phyloP scores from a whole-genome alignment of 1,284 basidiomycete genomes.

The Flammula alnicola region DNA sequence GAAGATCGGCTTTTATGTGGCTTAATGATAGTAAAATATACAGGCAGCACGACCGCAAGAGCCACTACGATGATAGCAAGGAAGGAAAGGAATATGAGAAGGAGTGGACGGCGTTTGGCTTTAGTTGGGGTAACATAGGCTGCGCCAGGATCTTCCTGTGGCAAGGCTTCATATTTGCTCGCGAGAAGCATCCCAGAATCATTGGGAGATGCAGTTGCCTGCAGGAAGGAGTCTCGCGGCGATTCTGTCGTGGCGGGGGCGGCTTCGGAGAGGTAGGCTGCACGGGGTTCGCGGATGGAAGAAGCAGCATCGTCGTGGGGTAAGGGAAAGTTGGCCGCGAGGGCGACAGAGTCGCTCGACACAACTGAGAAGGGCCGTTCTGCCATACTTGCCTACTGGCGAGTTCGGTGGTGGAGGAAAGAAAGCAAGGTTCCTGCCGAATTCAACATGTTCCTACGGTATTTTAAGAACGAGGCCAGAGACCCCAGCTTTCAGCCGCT shows the following conservation, averaged over 20 bases:
- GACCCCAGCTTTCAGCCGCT: too few species aligned
- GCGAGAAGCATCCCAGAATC: slow-evolving; percentile 23
- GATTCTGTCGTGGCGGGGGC: slow-evolving; percentile 28
- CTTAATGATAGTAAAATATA: slow-evolving; percentile 59
- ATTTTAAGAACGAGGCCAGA: slow-evolving; percentile 8
- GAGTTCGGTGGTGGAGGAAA: neutral
- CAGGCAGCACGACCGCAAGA: slow-evolving; percentile 55
- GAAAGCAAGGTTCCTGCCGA: too few species aligned
- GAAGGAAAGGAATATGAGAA: slow-evolving; percentile 31
- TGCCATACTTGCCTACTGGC: slow-evolving; percentile 3
- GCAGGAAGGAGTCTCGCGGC: slow-evolving; percentile 29
- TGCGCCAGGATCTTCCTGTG: slow-evolving; percentile 4
- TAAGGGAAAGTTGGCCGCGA: slow-evolving; percentile 33
- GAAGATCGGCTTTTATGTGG: slow-evolving; percentile 25
- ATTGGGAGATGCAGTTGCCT: slow-evolving; percentile 21
- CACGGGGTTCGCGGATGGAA: slow-evolving; percentile 28
- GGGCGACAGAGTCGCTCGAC: slow-evolving; percentile 4
- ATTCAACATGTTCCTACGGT: slow-evolving; percentile 7
- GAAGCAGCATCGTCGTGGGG: slow-evolving; percentile 24
- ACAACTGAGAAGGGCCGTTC: slow-evolving; percentile 3
- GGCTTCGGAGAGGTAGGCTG: slow-evolving; percentile 27
- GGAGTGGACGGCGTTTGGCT: slow-evolving; percentile 27
- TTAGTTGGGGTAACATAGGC: slow-evolving; percentile 9
- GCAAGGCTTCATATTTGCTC: slow-evolving; percentile 9
- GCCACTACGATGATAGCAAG: slow-evolving; percentile 46